phyloP scores from a whole-genome alignment of 2,329 filamentous ascomycete genomes.

The Aspergillus carbonarius region DNA sequence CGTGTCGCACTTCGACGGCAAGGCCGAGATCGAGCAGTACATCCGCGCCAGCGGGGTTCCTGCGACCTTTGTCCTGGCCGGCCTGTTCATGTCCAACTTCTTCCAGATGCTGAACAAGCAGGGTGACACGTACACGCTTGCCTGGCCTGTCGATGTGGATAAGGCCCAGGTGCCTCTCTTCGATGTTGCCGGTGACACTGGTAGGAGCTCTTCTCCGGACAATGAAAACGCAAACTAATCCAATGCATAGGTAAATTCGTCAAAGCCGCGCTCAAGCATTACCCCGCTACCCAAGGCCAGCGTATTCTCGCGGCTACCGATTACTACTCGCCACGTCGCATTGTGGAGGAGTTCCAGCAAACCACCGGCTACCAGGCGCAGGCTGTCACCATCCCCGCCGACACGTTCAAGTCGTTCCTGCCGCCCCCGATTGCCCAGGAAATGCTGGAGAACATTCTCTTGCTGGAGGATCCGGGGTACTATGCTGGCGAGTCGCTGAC shows the following conservation, averaged over 20 bases:
- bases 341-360: constrained; percentile 41
- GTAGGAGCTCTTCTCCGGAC: background rate
- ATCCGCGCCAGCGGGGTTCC: constrained; percentile 35
- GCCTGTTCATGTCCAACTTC: constrained; percentile 48
- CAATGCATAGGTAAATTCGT: constrained; percentile 25
- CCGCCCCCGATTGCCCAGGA: constrained; percentile 41
- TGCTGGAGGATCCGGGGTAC: constrained; percentile 55
- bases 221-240: background rate
- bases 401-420: constrained; percentile 28
- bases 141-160: constrained; percentile 24
- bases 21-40: constrained; percentile 41
- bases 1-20: constrained; percentile 44
- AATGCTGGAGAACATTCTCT: constrained; percentile 54
- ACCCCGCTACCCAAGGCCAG: constrained; percentile 46
- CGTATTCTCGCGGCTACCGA: constrained; percentile 46
- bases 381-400: constrained; percentile 21
- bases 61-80: constrained; percentile 44
- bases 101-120: constrained; percentile 28
- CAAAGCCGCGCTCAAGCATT: constrained; percentile 36
- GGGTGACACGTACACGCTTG: constrained; percentile 28
- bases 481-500: constrained; percentile 45
- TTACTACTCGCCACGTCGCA: constrained; percentile 42
- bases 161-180: constrained; percentile 45
- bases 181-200: constrained; percentile 35
- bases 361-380: constrained; percentile 42